Percentiles rank a stretch among this genome's conserved stretches.
phyloP scores from a whole-genome alignment of 228 moss, liverwort and hornwort genomes.

The Sphagnum fallax region DNA sequence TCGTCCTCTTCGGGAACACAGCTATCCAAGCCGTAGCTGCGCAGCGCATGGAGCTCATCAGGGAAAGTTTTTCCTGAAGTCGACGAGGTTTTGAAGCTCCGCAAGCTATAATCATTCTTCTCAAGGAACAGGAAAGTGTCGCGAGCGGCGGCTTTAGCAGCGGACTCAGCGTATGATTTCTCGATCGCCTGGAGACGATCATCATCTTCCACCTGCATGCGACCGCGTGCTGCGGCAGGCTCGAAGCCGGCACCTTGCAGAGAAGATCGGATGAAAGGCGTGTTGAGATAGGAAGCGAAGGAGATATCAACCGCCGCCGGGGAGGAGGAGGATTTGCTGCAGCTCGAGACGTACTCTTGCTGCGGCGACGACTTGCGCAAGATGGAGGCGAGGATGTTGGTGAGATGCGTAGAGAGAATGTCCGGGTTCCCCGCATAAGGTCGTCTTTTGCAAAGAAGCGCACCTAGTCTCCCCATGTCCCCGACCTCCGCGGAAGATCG shows the following conservation, averaged over 20 bases:
- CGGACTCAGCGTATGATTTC: slow-evolving; percentile 60
- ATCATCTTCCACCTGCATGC: no score
- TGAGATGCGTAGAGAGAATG: no score
- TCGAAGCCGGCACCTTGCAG: slow-evolving; percentile 35
- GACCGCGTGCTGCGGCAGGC: slow-evolving; percentile 30
- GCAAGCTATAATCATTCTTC: slow-evolving; percentile 40
- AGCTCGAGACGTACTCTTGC: no score
- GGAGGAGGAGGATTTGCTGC: slow-evolving; percentile 12
- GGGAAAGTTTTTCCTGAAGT: no score
- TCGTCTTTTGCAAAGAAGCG: slow-evolving; percentile 53
- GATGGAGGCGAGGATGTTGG: no score
- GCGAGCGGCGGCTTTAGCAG: slow-evolving; percentile 70
- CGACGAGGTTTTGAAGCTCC: no score
- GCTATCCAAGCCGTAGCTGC: no score
- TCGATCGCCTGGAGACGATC: slow-evolving; percentile 43
- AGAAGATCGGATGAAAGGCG: slow-evolving; percentile 21
- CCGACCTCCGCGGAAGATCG: slow-evolving; percentile 67
- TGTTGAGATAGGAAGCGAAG: slow-evolving; percentile 4
- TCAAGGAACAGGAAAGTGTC: slow-evolving; percentile 67
- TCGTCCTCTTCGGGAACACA: no score
- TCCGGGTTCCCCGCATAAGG: no score
- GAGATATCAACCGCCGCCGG: slow-evolving; percentile 1
- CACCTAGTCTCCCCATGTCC: slow-evolving; percentile 55
- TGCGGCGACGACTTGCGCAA: no score
- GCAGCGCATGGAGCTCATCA: no score